Evolutionary conservation across 129 eudicot genomes (phyloP).

Genomic region (Tagetes erecta): DNA sequence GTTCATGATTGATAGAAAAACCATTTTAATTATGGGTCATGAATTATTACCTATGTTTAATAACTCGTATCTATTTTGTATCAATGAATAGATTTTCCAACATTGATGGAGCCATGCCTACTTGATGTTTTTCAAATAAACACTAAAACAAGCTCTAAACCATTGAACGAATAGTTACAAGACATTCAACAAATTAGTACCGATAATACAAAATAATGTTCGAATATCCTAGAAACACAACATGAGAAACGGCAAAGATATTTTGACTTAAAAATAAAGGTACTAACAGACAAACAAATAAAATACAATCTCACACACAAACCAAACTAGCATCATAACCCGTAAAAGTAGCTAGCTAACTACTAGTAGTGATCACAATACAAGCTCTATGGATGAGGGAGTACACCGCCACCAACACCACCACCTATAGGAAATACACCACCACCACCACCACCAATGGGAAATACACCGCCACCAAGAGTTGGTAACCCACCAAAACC

Average conservation of each 20-base stretch:
- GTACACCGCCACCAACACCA: slow-evolving; percentile 29
- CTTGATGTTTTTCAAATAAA: too few relatives aligned
- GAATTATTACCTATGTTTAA: too few relatives aligned
- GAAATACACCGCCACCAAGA: slow-evolving; percentile 18
- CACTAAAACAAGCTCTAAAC: too few relatives aligned
- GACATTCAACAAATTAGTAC: background rate
- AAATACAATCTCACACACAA: slow-evolving; percentile 15
- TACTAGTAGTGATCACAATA: slow-evolving; percentile 23
- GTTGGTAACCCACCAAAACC: background rate
- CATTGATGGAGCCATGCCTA: too few relatives aligned
- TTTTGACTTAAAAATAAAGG: background rate
- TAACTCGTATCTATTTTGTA: too few relatives aligned
- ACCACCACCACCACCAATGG: slow-evolving; percentile 25
- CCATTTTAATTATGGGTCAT: too few relatives aligned
- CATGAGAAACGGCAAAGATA: slow-evolving; percentile 30
- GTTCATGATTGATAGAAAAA: too few relatives aligned
- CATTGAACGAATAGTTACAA: too few relatives aligned
- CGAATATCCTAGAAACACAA: slow-evolving; percentile 14
- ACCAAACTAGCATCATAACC: slow-evolving; percentile 19
- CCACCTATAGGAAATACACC: slow-evolving; percentile 11
- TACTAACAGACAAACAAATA: slow-evolving; percentile 24
- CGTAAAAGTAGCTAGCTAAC: slow-evolving; percentile 10
- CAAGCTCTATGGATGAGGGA: slow-evolving; percentile 37
- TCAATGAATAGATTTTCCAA: too few relatives aligned
- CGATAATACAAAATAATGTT: slow-evolving; percentile 2